Percentiles rank a stretch among this genome's conserved stretches.
Evolutionary conservation across 352 stramenopile genomes (phyloP).

Genomic region (Pythium periplocum): DNA sequence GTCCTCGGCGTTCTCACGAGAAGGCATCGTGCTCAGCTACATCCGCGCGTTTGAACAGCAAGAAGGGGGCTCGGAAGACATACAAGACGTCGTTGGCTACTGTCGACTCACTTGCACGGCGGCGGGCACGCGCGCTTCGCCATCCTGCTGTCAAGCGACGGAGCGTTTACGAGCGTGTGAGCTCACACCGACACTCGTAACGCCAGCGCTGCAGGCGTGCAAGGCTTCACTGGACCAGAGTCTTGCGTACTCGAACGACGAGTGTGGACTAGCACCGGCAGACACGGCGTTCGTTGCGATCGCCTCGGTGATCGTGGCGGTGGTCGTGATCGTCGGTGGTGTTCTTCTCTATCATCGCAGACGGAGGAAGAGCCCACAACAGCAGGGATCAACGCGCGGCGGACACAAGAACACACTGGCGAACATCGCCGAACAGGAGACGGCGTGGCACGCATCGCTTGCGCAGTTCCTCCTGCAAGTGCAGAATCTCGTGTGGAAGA

Average conservation of each 20-base stretch:
- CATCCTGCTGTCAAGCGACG: conserved; percentile 23
- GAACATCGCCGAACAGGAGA: too few relatives aligned
- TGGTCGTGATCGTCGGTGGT: not conserved
- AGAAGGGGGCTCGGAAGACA: not conserved
- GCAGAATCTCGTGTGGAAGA: conserved; percentile 38
- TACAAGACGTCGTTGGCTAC: not conserved
- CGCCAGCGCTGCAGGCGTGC: conserved; percentile 5
- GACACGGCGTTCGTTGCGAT: conserved; percentile 13
- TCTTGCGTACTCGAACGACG: conserved; percentile 18
- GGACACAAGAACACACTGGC: not conserved
- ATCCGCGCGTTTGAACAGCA: not conserved
- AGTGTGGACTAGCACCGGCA: conserved; percentile 11
- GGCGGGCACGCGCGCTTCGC: conserved; percentile 10
- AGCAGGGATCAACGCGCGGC: not conserved
- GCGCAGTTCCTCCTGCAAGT: conserved; percentile 11
- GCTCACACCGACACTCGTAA: not conserved
- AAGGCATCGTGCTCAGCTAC: not conserved
- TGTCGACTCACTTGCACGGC: conserved; percentile 21
- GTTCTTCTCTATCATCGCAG: conserved; percentile 3
- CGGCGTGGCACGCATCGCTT: too few relatives aligned
- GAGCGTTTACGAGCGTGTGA: conserved; percentile 13
- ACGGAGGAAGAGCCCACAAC: not conserved
- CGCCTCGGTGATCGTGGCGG: not conserved
- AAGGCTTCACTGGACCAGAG: conserved; percentile 18
- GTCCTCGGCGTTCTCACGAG: not conserved